Conservation (phyloP, 2,329 filamentous ascomycete species). For the Microsporum canis region DNA sequence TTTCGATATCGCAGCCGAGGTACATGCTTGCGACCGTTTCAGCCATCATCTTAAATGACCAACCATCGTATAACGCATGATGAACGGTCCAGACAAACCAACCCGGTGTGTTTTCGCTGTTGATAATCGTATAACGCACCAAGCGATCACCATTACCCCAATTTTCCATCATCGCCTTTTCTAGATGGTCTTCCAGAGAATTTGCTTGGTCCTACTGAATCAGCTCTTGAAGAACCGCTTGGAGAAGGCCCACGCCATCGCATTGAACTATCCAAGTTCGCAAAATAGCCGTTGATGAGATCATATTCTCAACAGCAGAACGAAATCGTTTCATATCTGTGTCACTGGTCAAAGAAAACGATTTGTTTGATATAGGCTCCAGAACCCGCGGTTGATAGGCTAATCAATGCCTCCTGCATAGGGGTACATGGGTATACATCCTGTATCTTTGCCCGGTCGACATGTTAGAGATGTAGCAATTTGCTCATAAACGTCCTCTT, state of each 20-base stretch:
- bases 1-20: conserved; percentile 9
- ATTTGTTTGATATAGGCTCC: conserved; percentile 33
- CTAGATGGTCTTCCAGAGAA: not conserved
- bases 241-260: conserved; percentile 5
- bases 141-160: not conserved
- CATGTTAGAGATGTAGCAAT: not conserved
- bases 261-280: conserved; percentile 23
- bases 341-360: conserved; percentile 21
- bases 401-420: conserved; percentile 25
- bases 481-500: not conserved
- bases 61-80: not conserved
- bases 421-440: conserved; percentile 26
- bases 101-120: not conserved
- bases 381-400: conserved; percentile 26
- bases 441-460: not conserved
- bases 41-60: conserved; percentile 22
- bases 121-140: not conserved
- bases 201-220: conserved; percentile 10
- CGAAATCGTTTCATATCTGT: conserved; percentile 26
- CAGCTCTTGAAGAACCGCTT: conserved; percentile 17
- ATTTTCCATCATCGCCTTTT: not conserved
- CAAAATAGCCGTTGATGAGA: conserved; percentile 26
- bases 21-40: conserved; percentile 21
- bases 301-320: conserved; percentile 26
- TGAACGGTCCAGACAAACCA: not conserved